Conservation (phyloP, 306 rosid genomes). For the Betula pendula region DNA sequence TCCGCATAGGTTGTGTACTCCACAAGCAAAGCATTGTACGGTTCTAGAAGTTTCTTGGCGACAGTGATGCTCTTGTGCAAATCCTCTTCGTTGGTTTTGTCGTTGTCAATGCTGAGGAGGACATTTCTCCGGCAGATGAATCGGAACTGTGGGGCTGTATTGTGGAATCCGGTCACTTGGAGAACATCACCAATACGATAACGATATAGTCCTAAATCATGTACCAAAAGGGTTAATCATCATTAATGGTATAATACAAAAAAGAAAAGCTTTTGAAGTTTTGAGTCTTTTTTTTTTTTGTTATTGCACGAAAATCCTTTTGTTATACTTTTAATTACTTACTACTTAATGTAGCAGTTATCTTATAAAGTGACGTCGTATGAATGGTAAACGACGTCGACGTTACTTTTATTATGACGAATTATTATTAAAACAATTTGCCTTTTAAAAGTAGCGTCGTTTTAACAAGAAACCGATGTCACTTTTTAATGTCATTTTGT, state of each 20-base stretch:
- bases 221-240: not conserved
- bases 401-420: too few species aligned
- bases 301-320: too few species aligned
- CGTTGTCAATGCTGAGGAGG: constrained; percentile 78
- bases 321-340: too few species aligned
- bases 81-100: constrained; percentile 83
- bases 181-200: constrained; percentile 87
- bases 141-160: constrained; percentile 72
- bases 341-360: too few species aligned
- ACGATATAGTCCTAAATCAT: constrained; percentile 55
- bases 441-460: too few species aligned
- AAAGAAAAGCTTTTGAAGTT: not conserved
- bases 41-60: constrained; percentile 68
- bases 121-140: constrained; percentile 90
- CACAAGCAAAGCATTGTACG: constrained; percentile 58
- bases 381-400: too few species aligned
- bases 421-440: too few species aligned
- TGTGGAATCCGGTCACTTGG: constrained; percentile 75
- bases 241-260: not conserved
- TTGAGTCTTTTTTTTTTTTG: too few species aligned
- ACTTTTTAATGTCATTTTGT: too few species aligned
- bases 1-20: constrained; percentile 86
- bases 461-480: too few species aligned
- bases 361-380: too few species aligned
- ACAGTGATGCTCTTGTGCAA: constrained; percentile 61